Conservation (phyloP, 257 asterid species). For the Nicotiana undulata region DNA sequence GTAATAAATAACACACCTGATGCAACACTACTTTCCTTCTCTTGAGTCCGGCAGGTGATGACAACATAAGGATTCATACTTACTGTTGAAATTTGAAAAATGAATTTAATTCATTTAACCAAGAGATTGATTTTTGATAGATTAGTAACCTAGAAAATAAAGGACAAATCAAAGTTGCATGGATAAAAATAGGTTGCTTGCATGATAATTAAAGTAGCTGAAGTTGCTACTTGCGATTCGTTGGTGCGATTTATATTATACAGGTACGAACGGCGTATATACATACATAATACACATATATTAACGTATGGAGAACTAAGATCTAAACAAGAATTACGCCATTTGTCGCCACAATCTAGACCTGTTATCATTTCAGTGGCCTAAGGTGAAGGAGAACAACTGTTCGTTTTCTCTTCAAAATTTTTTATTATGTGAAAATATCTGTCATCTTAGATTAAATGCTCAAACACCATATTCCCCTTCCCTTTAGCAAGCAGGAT, state of each 20-base stretch:
- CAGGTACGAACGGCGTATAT: no score
- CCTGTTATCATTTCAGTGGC: background rate
- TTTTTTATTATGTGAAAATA: background rate
- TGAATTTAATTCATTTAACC: background rate
- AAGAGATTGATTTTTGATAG: background rate
- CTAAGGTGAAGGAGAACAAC: background rate
- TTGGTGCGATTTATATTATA: no score
- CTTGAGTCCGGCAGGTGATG: conserved; percentile 63
- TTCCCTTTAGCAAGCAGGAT: background rate
- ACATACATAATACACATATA: no score
- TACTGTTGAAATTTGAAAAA: conserved; percentile 27
- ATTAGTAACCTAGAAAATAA: background rate
- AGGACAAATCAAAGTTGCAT: background rate
- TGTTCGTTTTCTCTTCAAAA: background rate
- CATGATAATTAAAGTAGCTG: background rate
- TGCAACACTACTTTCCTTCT: conserved; percentile 66
- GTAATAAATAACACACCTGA: conserved; percentile 34
- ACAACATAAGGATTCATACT: conserved; percentile 61
- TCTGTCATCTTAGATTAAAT: background rate
- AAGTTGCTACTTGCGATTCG: background rate
- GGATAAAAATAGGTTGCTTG: no score
- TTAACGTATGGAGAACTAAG: background rate
- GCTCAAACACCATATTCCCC: background rate
- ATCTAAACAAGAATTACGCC: background rate
- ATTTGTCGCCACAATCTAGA: background rate